A percentile compares a stretch with the other conserved stretches of the same genome.
phyloP scores from a whole-genome alignment of 257 asterid genomes.

The Lycium ferocissimum region DNA sequence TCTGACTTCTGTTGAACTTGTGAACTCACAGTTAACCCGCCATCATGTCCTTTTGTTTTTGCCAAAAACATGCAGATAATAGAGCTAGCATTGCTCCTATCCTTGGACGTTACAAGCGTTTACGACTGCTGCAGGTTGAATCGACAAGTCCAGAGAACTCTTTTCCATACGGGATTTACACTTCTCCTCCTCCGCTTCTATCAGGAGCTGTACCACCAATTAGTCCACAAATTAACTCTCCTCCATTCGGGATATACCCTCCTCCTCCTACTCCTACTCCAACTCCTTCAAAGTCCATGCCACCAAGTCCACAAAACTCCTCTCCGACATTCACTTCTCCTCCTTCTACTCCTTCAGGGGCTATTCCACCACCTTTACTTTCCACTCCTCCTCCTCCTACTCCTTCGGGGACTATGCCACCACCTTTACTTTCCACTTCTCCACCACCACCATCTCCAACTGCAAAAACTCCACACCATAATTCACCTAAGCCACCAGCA shows the following conservation, averaged over 20 bases:
- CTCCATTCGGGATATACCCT: neutral
- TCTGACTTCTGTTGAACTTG: neutral
- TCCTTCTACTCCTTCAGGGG: constrained; percentile 13
- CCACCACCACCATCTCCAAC: constrained; percentile 3
- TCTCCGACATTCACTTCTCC: constrained; percentile 1
- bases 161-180: constrained; percentile 1
- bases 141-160: constrained; percentile 26
- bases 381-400: constrained; percentile 6
- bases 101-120: neutral
- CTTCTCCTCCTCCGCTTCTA: constrained; percentile 11
- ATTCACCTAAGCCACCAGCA: constrained; percentile 27
- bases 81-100: neutral
- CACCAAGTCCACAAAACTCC: neutral
- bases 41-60: neutral
- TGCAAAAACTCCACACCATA: constrained; percentile 24
- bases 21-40: neutral
- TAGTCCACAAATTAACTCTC: constrained; percentile 21
- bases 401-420: neutral
- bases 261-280: neutral
- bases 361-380: constrained; percentile 23
- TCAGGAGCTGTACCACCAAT: constrained; percentile 14
- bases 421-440: constrained; percentile 21
- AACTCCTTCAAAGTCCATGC: neutral
- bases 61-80: constrained; percentile 4
- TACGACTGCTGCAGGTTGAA: constrained; percentile 23